Evolutionary conservation across 2,329 filamentous ascomycete genomes (phyloP).

Genomic region (Blastomyces percursus): DNA sequence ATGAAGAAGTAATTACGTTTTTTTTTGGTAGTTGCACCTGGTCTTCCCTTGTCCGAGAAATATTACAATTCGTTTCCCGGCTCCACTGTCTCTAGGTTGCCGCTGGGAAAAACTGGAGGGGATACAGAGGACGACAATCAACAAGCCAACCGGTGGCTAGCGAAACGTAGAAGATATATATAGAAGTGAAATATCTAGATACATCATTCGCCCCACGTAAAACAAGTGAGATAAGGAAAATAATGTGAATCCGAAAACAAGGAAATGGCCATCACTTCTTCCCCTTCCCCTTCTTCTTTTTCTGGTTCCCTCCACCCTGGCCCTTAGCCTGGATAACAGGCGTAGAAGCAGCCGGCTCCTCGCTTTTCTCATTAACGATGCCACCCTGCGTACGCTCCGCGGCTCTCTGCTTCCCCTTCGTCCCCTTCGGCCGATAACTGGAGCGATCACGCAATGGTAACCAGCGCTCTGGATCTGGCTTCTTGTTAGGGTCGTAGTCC

Average conservation of each 20-base stretch:
- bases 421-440: constrained; percentile 79
- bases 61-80: too few species aligned
- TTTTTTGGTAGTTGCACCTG: too few species aligned
- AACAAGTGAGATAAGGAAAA: neutral
- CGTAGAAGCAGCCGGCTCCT: constrained; percentile 37
- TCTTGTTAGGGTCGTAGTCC: constrained; percentile 58
- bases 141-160: neutral
- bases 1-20: too few species aligned
- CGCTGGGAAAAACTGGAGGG: neutral
- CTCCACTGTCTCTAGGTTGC: too few species aligned
- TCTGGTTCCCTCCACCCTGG: constrained; percentile 26
- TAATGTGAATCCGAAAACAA: neutral
- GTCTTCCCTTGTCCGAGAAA: too few species aligned
- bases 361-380: constrained; percentile 59
- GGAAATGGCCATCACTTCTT: constrained; percentile 28
- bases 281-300: constrained; percentile 43
- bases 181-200: neutral
- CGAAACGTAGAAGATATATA: neutral
- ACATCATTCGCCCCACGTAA: neutral
- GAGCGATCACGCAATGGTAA: constrained; percentile 80
- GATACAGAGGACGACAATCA: neutral
- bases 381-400: constrained; percentile 77
- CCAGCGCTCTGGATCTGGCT: constrained; percentile 85
- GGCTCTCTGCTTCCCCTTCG: constrained; percentile 78
- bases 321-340: constrained; percentile 21